Base-by-base conservation (phyloP, 2,329 filamentous ascomycete species). In the Diaporthe capsici region DNA sequence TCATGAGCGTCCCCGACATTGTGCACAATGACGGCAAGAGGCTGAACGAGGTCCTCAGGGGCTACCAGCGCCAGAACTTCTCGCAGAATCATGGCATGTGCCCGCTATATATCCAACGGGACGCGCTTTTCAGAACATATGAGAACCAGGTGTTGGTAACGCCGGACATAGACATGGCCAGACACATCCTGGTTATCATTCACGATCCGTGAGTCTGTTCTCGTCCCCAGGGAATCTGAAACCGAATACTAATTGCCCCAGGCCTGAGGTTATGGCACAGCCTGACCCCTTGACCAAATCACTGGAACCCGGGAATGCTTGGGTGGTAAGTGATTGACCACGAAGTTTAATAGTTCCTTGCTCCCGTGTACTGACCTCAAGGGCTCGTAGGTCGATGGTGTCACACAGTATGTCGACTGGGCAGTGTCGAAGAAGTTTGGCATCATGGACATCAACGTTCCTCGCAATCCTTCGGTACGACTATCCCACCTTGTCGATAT, bases 391-490 rank as follows among this genome's bases (percentile, higher is more conserved):
- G 92, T 94, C 85, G 96, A 98, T 88, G 90, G 92, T 67, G 90
- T 95, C 63, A 92, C 92, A 81, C 90, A 92, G 39, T 98, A 98
- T 82, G 91, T 98, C 78, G 92, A 94, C 76, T 98, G 95, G 95
- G 95, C 95, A 0, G 84, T 92, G 28, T 85, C 89, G n/a, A 90
- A 95, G 75, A 91, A 90, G 22, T 98, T 96, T 80, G 95, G 92
- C 1, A 91, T 98, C 31, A 94, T 99, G 80, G 97, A 99, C 82
- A 91, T 98, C 75, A 98, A 98, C 78, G 90, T 99, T 3, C 96
- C 96, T 0, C 93, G 93, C 78, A 91, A 95, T 80, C 55, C 65
- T n/a, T 25, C 53, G 12, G 75, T 76, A 71, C 17, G 75, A 6
- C 2, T 15, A 25, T 10, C 13, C 28, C 15, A 25, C 42, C 20